These are phyloP conservation scores for Coffea canephora DNA, from an alignment of 257 asterid genomes.

Conservation along the genomic window DNA sequence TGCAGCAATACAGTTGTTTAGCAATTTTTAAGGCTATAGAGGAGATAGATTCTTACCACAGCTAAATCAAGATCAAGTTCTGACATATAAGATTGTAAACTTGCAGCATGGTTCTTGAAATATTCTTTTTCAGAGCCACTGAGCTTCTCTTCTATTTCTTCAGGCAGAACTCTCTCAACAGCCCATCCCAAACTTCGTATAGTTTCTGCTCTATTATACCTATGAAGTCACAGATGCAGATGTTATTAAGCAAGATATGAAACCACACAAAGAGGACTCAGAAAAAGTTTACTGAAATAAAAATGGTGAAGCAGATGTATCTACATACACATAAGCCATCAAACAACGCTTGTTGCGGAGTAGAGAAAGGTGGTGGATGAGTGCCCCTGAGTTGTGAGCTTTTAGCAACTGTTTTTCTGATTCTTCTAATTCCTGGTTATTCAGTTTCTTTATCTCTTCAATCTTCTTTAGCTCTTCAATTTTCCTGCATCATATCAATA, in stretches of 20 bases:
- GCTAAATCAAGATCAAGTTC: constrained; percentile 71
- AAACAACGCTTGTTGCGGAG: constrained; percentile 91
- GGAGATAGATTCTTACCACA: constrained; percentile 58
- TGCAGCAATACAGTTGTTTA: constrained; percentile 18
- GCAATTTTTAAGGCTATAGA: background rate
- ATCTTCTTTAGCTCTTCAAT: constrained; percentile 50
- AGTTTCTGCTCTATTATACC: constrained; percentile 82
- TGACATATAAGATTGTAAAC: constrained; percentile 61
- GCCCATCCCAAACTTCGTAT: constrained; percentile 76
- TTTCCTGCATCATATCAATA: constrained; percentile 38
- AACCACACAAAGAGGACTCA: background rate
- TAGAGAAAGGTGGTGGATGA: constrained; percentile 81
- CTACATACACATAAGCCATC: constrained; percentile 83
- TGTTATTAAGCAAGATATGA: background rate
- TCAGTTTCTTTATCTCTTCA: constrained; percentile 11
- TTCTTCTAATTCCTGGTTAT: constrained; percentile 26
- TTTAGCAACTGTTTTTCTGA: constrained; percentile 14
- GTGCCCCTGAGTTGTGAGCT: constrained; percentile 79
- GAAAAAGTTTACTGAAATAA: background rate
- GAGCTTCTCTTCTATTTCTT: constrained; percentile 78
- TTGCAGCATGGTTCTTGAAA: constrained; percentile 66
- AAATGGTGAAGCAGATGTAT: constrained; percentile 4
- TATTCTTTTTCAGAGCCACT: constrained; percentile 63
- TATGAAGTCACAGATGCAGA: constrained; percentile 17
- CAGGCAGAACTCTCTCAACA: constrained; percentile 75